Base-by-base conservation (phyloP, 371 early-diverging fungal species). In the Mucor saturninus region DNA sequence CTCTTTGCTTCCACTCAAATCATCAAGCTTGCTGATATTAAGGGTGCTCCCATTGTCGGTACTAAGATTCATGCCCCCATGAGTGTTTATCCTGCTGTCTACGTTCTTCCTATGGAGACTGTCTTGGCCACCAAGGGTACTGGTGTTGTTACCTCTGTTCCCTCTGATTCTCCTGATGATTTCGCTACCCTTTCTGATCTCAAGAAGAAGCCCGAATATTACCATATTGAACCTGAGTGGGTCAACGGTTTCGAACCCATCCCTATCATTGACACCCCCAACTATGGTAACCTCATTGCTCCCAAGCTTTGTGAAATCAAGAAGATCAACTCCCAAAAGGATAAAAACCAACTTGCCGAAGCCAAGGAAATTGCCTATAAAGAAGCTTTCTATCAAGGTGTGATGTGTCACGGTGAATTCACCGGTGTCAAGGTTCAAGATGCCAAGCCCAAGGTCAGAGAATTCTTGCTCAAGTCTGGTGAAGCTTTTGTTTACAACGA, bases 121-220 rank as follows among this genome's bases (percentile, higher is more conserved):
- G 97, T 99, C 28, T 78, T 95, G 50, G 86, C 94, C 40, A 95
- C 92, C 56, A 98, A 94, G 89, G 99, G 99, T 71, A 99, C 99
- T 5, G 99, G 98, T 65, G 95, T 99, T 29, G 98, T 98, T 40
- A 98, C 98, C 0, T 97, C 97, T 5, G 99, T 99, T 26, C 99
- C 99, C 32, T 95, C 95, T 9, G 98, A 99, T 69, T 97, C 99
- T 40, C 99, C 99, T 14, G 98, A 96, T 71, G 99, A 99, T 80
- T 97, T 79, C 75, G 91, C 93, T 37, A 86, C 97, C 46, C 79
- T 96, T 61, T 83, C 83, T 68, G 98, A 98, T 69, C 79, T 98
- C 74, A 87, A 87, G 74, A 96, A 97, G 85, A 98, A 98, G 85
- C 73, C 92, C 15, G 95, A 84, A 10, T 97, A 91, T 79, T 98